These are phyloP conservation scores for Fistulinella cinereoalba DNA, from an alignment of 1,284 basidiomycete species.

Conservation along the genomic window DNA sequence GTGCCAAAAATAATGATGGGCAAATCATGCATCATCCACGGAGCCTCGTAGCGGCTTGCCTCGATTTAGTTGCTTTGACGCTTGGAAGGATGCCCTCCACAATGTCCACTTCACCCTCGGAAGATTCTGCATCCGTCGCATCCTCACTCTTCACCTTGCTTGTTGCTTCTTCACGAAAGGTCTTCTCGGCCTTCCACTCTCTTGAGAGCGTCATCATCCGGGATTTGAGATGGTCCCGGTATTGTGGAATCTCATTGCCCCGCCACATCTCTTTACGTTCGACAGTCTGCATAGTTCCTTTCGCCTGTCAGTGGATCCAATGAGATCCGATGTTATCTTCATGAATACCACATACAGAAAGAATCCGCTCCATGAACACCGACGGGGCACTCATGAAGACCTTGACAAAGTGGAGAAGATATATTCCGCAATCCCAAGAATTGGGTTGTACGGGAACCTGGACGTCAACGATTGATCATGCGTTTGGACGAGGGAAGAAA, in stretches of 20 bases:
- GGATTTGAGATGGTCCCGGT: slow-evolving; percentile 36
- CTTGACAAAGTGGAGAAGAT: slow-evolving; percentile 77
- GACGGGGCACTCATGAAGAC: slow-evolving; percentile 63
- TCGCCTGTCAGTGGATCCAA: slow-evolving; percentile 27
- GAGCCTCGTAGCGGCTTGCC: slow-evolving; percentile 19
- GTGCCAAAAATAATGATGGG: slow-evolving; percentile 1
- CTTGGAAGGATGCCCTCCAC: slow-evolving; percentile 32
- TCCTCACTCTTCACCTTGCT: slow-evolving; percentile 19
- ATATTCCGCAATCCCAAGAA: slow-evolving; percentile 83
- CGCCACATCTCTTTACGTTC: slow-evolving; percentile 51
- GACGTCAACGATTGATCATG: neutral
- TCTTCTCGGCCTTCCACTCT: slow-evolving; percentile 41
- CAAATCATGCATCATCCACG: slow-evolving; percentile 25
- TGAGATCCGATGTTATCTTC: neutral
- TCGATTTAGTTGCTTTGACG: slow-evolving; percentile 13
- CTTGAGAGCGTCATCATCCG: slow-evolving; percentile 40
- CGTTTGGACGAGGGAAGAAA: neutral
- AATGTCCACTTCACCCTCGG: slow-evolving; percentile 48
- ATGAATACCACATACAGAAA: slow-evolving; percentile 35
- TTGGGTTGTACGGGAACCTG: slow-evolving; percentile 82
- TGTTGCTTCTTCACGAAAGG: slow-evolving; percentile 32
- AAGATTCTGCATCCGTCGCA: slow-evolving; percentile 32
- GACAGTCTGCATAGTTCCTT: slow-evolving; percentile 27
- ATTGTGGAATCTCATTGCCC: slow-evolving; percentile 32
- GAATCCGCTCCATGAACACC: slow-evolving; percentile 44